Base-by-base conservation (phyloP, 75 land plant species). In the Selaginella tamariscina region DNA sequence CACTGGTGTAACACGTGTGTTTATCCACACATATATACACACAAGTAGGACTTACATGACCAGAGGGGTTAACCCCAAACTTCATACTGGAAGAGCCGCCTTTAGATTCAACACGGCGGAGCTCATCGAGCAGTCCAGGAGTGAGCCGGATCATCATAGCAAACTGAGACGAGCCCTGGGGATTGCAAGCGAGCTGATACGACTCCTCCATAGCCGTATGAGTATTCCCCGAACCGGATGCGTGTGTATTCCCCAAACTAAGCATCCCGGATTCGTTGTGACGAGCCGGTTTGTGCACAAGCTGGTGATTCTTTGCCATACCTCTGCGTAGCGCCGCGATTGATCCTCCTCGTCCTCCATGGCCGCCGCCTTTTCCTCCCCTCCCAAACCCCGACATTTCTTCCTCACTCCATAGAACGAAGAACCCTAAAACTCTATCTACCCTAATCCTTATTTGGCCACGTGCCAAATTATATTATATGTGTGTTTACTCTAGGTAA, bases 41-140 rank as follows among this genome's bases (percentile, higher is more conserved):
- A n/a, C n/a, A n/a, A n/a, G n/a, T n/a, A 31, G 32, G 56, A 70
- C 88, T 82, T 66, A 92, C 95, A 70, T 86, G 93, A 2, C 81
- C 88, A 2, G 75, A 8, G 21, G 62, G 62, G 21, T 59, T 75
- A 27, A 72, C 30, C 18, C 81, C 89, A 30, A 92, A 92, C 57
- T 81, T 92, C 68, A 92, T 92, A 72, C 62, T 71, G 30, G 84
- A 78, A 0, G 55, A 31, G 15, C 60, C 74, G 20, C 88, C 95
- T 56, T 81, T 74, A 5, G 81, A 82, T 77, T 92, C 88, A n/a
- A 69, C 77, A 21, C 89, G 75, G 74, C 77, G 79, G 72, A 92
- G 82, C 78, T 86, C 95, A 23, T 83, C 87, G n/a, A 92, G 82
- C 18, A 89, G 71, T 66, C 81, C 97, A n/a, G 97, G 97, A 13